Base-by-base conservation (phyloP, 2,329 filamentous ascomycete genomes). In the Fusarium sp. region DNA sequence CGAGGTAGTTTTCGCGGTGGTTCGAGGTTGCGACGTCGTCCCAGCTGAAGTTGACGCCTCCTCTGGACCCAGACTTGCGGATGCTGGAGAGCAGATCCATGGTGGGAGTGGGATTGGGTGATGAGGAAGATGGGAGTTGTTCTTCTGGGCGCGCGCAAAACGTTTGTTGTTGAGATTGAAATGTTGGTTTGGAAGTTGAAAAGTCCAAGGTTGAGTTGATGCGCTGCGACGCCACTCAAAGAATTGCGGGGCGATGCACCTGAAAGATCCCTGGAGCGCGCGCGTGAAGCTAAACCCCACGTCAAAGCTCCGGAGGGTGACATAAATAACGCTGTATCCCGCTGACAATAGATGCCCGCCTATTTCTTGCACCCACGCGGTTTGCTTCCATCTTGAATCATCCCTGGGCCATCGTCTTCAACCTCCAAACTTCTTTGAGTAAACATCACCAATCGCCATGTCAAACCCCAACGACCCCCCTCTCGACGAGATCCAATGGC, bases 61-160 rank as follows among this genome's bases (percentile, higher is more conserved):
- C 97, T 76, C 97, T 93, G 78, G 95, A 97, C 82, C 97, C 96
- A 20, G 88, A 86, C 85, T 99, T 98, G 80, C 95, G 94, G 71
- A 99, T 93, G 47, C 94, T 95, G 69, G 95, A 94, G 64, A 98
- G 91, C 65, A 99, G 90, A 88, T 99, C 97, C 97, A 99, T 98
- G 66, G 69, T 65, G 59, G 29, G 18, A 20, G 13, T 58, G 18
- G 10, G 16, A 8, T 5, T 22, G 7, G 18, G 20, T 38, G n/a
- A 1, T 50, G 25, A 31, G 16, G 13, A 11, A 11, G 22, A 25
- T 11, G 40, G 2, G 10, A 20, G 14, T 9, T 25, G 38, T 16
- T 56, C 22, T 61, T 6, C 10, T 38, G 33, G 35, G 13, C 8
- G 35, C 18, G 38, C n/a, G 40, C 27, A 27, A 29, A 33, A 33